phyloP scores from a whole-genome alignment of 768 basidiomycete genomes.

The Megacollybia marginata region DNA sequence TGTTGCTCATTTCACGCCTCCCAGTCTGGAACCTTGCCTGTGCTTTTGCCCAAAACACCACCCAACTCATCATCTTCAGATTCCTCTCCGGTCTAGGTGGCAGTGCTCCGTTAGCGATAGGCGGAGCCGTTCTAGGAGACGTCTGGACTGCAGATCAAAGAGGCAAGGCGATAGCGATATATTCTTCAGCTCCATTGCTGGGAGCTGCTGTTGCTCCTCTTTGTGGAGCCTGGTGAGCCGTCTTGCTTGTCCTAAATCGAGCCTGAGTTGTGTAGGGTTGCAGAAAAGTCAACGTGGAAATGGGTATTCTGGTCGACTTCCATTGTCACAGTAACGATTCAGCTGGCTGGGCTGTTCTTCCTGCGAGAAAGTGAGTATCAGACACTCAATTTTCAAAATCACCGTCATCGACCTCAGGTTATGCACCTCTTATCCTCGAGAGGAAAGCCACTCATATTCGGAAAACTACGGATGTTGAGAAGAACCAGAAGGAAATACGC shows the following conservation, averaged over 20 bases:
- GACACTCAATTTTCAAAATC: slow-evolving; percentile 1
- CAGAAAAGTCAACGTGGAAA: slow-evolving; percentile 57
- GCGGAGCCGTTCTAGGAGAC: slow-evolving; percentile 61
- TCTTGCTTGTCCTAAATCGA: background rate
- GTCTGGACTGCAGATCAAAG: slow-evolving; percentile 55
- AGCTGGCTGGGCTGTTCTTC: slow-evolving; percentile 46
- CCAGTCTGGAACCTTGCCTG: slow-evolving; percentile 39
- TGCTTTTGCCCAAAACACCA: slow-evolving; percentile 36
- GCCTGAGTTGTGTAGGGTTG: slow-evolving; percentile 55
- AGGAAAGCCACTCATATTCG: slow-evolving; percentile 42
- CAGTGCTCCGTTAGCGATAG: slow-evolving; percentile 42
- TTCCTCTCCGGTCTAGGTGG: slow-evolving; percentile 50
- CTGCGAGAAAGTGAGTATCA: slow-evolving; percentile 49
- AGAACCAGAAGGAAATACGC: slow-evolving; percentile 26
- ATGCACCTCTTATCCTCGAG: slow-evolving; percentile 36
- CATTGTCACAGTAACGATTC: slow-evolving; percentile 47
- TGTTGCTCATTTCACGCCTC: background rate
- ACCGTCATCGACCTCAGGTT: slow-evolving; percentile 26
- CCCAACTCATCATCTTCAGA: slow-evolving; percentile 42
- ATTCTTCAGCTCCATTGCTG: slow-evolving; percentile 56
- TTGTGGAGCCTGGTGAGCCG: background rate
- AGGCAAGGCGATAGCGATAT: slow-evolving; percentile 57
- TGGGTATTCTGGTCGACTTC: slow-evolving; percentile 76
- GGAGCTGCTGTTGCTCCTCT: slow-evolving; percentile 40
- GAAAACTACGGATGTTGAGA: slow-evolving; percentile 40